A percentile compares a stretch with the other conserved stretches of the same genome.
phyloP scores from a whole-genome alignment of 108 stramenopile species.

The Stephanodiscus minutulus region DNA sequence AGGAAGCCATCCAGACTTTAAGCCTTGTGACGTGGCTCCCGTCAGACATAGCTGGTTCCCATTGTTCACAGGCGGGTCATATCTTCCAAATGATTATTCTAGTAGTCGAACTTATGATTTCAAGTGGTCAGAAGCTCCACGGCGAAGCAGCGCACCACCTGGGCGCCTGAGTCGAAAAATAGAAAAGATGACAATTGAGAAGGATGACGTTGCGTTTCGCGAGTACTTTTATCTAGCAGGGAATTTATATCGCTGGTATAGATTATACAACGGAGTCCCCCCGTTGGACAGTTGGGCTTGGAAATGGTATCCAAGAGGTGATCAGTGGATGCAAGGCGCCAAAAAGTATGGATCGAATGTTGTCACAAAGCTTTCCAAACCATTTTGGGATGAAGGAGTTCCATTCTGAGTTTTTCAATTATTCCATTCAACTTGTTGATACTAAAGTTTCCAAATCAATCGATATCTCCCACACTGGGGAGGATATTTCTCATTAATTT shows the following conservation, averaged over 20 bases:
- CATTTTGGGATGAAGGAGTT: conserved; percentile 43
- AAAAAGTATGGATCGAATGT: conserved; percentile 30
- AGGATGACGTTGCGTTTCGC: conserved; percentile 29
- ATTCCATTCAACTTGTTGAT: no score
- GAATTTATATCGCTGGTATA: conserved; percentile 35
- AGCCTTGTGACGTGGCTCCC: conserved; percentile 45
- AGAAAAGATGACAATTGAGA: conserved; percentile 15
- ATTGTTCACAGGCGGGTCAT: conserved; percentile 24
- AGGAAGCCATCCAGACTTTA: conserved; percentile 39
- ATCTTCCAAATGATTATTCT: conserved; percentile 31
- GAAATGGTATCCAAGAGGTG: conserved; percentile 48
- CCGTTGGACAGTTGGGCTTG: conserved; percentile 42
- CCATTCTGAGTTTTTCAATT: conserved; percentile 34
- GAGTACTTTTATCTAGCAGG: conserved; percentile 45
- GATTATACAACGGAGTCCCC: conserved; percentile 35
- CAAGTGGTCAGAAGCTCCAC: conserved; percentile 35
- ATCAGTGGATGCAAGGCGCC: conserved; percentile 30
- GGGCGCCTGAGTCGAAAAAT: conserved; percentile 8
- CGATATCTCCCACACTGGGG: no score
- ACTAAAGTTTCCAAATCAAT: no score
- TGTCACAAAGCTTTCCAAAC: conserved; percentile 25
- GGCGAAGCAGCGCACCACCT: conserved; percentile 39
- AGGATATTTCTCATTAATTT: no score
- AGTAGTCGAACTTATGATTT: conserved; percentile 48
- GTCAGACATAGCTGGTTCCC: conserved; percentile 41